A percentile compares a stretch with the other conserved stretches of the same genome.
These are phyloP conservation scores for Chaetomiaceae sp. DNA, from an alignment of 2,329 filamentous ascomycete species.

Conservation along the genomic window DNA sequence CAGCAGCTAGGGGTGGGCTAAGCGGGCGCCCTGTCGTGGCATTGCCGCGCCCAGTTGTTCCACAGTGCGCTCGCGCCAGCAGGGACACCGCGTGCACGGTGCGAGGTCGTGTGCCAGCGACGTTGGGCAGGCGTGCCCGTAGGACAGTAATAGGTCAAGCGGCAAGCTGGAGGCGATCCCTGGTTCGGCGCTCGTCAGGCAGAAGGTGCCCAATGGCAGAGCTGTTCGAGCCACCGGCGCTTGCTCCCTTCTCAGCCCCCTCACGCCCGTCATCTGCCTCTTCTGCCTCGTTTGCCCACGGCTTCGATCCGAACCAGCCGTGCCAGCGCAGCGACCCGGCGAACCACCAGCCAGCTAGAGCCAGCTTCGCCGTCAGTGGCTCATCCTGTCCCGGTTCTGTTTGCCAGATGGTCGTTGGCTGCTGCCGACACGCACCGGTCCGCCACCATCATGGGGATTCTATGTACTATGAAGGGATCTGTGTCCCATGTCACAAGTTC, in stretches of 20 bases:
- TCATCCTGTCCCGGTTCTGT: no score
- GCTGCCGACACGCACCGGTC: no score
- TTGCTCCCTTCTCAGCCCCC: slow-evolving; percentile 2
- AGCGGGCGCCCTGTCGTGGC: slow-evolving; percentile 6
- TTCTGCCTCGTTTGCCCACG: neutral
- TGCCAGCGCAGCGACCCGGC: slow-evolving; percentile 7
- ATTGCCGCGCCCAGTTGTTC: slow-evolving; percentile 11
- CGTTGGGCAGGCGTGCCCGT: neutral
- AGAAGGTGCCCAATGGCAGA: slow-evolving; percentile 19
- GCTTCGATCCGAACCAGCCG: slow-evolving; percentile 3
- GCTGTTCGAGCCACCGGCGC: slow-evolving; percentile 8
- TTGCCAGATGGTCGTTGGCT: no score
- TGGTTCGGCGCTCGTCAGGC: slow-evolving; percentile 13
- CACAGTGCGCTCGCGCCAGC: slow-evolving; percentile 12
- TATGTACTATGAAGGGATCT: no score
- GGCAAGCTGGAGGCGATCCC: slow-evolving; percentile 8
- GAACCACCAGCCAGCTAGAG: no score
- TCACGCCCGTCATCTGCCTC: no score
- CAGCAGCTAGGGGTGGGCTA: no score
- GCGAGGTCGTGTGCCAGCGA: no score
- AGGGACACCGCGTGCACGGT: slow-evolving; percentile 11
- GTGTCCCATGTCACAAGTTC: no score
- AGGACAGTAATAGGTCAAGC: slow-evolving; percentile 3
- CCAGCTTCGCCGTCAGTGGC: no score
- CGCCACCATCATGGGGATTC: no score